Evolutionary conservation across 1,139 yeast genomes (phyloP), one percentile per base, ranked within the genome.

Genomic region (Diutina mesorugosa): DNA sequence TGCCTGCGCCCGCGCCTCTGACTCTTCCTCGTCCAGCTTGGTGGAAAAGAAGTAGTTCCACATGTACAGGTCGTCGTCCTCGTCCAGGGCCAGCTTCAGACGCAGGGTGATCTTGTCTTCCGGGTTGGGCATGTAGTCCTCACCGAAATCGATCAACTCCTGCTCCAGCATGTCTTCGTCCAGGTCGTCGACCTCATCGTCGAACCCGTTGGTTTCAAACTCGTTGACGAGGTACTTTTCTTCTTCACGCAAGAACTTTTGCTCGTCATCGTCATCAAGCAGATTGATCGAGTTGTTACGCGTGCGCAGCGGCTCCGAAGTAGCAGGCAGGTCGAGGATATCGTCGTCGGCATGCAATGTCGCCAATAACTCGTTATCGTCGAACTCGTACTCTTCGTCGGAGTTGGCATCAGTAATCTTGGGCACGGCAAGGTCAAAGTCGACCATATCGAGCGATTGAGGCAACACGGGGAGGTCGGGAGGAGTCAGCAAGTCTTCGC

Each of bases 311-410:
- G 28, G n/a, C n/a, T 47, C 51, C 35, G 38, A 12, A 9, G 18
- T n/a, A 4, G 45, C 21, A 3, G 41, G 41, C 41, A 29, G 41
- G 60, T 80, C 84, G 51, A 78, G 78, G 46, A 77, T 69, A 61
- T 82, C 87, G 28, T 48, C 80, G 63, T 84, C 88, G 28, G 84
- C 87, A 61, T 84, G 87, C 56, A 83, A 72, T 0, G 90, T 84
- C 51, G 85, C 85, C 57, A 85, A 76, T 59, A 85, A 74, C 60
- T 84, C 87, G 62, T 85, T 85, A 63, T 84, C 87, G 65, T 85
- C 90, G 60, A 85, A 81, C 64, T 85, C 89, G 64, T 84, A 80
- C 64, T 81, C 85, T 10, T 80, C 88, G 59, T 85, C 90, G 0
- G 79, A 64, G 55, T 80, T 85, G 45, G 76, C 79, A 21, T 79